Conservation (phyloP, 805 yeast species). For the Ogataea henricii region DNA sequence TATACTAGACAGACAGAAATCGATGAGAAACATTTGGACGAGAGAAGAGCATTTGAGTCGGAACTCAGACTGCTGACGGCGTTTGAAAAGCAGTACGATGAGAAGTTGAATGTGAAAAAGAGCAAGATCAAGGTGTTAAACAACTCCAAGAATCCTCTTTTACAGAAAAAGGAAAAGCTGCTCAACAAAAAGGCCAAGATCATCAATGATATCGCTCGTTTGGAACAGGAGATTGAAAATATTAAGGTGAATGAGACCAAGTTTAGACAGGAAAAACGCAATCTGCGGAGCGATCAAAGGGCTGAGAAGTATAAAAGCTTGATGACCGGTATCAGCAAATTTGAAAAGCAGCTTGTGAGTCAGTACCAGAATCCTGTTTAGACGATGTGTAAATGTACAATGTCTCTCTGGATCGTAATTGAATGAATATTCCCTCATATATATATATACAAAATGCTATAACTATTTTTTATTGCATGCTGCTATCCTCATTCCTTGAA, state of each 20-base stretch:
- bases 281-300: slow-evolving; percentile 25
- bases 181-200: slow-evolving; percentile 34
- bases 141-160: slow-evolving; percentile 32
- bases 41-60: slow-evolving; percentile 41
- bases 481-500: slow-evolving; percentile 18
- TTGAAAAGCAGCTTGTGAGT: slow-evolving; percentile 25
- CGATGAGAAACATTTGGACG: slow-evolving; percentile 40
- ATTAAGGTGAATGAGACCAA: slow-evolving; percentile 28
- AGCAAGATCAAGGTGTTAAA: slow-evolving; percentile 27
- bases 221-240: slow-evolving; percentile 30
- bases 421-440: background rate
- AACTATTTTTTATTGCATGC: background rate
- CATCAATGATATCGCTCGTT: slow-evolving; percentile 23
- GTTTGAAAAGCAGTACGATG: slow-evolving; percentile 33
- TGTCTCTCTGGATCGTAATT: background rate
- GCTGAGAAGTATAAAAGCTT: slow-evolving; percentile 28
- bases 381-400: background rate
- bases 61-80: slow-evolving; percentile 35
- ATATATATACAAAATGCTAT: slow-evolving; percentile 3
- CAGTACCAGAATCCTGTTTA: slow-evolving; percentile 10
- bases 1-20: slow-evolving; percentile 41
- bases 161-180: slow-evolving; percentile 37
- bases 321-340: slow-evolving; percentile 27
- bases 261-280: slow-evolving; percentile 24
- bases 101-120: slow-evolving; percentile 26